Evolutionary conservation across 2,329 filamentous ascomycete genomes (phyloP), one percentile per base, ranked within the genome.

Genomic region (Pleomassaria siparia): DNA sequence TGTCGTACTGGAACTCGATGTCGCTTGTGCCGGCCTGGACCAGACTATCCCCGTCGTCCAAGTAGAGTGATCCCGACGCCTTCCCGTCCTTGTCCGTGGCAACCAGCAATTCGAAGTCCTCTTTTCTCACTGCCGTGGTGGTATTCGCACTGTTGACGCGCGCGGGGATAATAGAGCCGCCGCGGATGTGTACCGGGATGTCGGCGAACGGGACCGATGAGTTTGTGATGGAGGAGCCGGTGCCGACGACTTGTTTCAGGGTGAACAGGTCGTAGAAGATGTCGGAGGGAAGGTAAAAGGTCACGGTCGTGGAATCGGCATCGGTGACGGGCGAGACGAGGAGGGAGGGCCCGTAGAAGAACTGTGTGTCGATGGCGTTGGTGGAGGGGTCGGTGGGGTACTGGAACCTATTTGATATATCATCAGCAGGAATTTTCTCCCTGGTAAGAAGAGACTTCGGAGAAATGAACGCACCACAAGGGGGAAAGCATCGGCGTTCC

Each of bases 11-110:
- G 60, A 91, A 88, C 16, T 71, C 69, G 50, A 90, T 77, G 43
- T 80, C 72, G 10, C 79, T 83, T 15, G 76, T 82, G 0, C 63
- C 72, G 13, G 69, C 55, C 65, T 87, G 87, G 51, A 80, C 72
- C 43, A 91, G 54, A 28, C 80, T 85, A 41, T 84, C 82, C 2
- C 89, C 89, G 53, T 95, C 89, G 58, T 94, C 89, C 6, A 92
- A 71, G 64, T 91, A 92, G 46, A 94, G 74, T 46, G 76, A 76
- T 0, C 89, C 89, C 1, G 66, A 66, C 0, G 89, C 89, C 12
- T 74, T 80, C 1, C 84, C 86, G 46, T 86, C 74, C 2, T 66
- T 63, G 13, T 80, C 82, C 0, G 87, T 77, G 0, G 88, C 85
- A 39, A 94, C 77, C 32, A 92, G 65, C 37, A 94, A 74, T 68